Evolutionary conservation across 2,329 filamentous ascomycete genomes (phyloP).

Genomic region (Colletotrichum sp.): DNA sequence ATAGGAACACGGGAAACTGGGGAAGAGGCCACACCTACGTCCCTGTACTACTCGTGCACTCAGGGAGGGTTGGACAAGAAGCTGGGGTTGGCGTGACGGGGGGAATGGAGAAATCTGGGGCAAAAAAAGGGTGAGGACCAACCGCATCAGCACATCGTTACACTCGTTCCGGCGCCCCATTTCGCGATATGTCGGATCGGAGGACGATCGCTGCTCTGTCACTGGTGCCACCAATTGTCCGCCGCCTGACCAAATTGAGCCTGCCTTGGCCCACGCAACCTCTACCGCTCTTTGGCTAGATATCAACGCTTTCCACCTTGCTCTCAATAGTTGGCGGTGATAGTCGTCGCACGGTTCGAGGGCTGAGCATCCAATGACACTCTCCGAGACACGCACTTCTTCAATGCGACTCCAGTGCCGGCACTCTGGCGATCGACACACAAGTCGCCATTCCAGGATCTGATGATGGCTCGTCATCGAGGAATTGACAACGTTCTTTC

Average conservation of each 20-base stretch:
- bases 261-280: slow-evolving; percentile 20
- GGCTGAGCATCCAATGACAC: neutral
- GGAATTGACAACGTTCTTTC: neutral
- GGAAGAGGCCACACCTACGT: neutral
- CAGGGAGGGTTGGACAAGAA: neutral
- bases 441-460: neutral
- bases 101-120: slow-evolving; percentile 9
- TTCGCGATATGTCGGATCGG: slow-evolving; percentile 9
- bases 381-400: neutral
- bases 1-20: slow-evolving; percentile 1
- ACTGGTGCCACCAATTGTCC: slow-evolving; percentile 7
- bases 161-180: slow-evolving; percentile 5
- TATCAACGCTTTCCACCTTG: neutral
- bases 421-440: neutral
- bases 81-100: neutral
- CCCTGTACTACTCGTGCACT: neutral
- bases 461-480: neutral
- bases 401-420: neutral
- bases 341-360: neutral
- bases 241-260: slow-evolving; percentile 9
- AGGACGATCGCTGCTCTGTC: slow-evolving; percentile 11
- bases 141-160: neutral
- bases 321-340: neutral
- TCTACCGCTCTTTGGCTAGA: slow-evolving; percentile 4
- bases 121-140: neutral